Conservation (phyloP, 2,329 filamentous ascomycete genomes). For the Amauroascus verrucosus region DNA sequence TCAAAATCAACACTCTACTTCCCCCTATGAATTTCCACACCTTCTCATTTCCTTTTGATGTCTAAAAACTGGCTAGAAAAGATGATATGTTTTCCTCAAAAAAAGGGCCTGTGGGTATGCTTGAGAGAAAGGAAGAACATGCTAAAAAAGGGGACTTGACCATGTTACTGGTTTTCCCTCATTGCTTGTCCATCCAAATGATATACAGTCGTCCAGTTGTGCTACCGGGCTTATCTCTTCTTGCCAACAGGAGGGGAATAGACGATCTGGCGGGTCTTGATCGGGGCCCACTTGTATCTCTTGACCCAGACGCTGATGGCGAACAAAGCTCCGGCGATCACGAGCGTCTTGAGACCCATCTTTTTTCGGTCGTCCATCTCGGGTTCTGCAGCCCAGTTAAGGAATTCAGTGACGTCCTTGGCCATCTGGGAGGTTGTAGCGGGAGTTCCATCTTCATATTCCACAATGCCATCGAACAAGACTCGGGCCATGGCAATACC, state of each 20-base stretch:
- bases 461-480: constrained; percentile 90
- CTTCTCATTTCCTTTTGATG: neutral
- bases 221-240: constrained; percentile 13
- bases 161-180: neutral
- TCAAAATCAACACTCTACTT: neutral
- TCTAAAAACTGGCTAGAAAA: constrained; percentile 10
- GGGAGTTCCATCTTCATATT: constrained; percentile 93
- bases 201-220: neutral
- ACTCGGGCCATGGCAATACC: constrained; percentile 96
- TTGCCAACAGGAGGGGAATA: constrained; percentile 61
- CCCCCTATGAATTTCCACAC: neutral
- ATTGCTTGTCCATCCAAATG: neutral
- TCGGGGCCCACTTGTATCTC: constrained; percentile 96
- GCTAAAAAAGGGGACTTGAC: neutral
- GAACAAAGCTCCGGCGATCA: constrained; percentile 66
- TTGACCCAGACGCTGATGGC: constrained; percentile 94
- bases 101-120: neutral
- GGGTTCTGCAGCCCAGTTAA: constrained; percentile 98
- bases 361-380: constrained; percentile 99
- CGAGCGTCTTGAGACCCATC: constrained; percentile 96
- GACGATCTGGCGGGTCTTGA: constrained; percentile 90
- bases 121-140: neutral
- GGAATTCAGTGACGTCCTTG: constrained; percentile 97
- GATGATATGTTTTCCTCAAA: neutral
- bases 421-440: constrained; percentile 98